phyloP scores from a whole-genome alignment of 352 stramenopile species.

The Globisporangium rhizosaccharum region DNA sequence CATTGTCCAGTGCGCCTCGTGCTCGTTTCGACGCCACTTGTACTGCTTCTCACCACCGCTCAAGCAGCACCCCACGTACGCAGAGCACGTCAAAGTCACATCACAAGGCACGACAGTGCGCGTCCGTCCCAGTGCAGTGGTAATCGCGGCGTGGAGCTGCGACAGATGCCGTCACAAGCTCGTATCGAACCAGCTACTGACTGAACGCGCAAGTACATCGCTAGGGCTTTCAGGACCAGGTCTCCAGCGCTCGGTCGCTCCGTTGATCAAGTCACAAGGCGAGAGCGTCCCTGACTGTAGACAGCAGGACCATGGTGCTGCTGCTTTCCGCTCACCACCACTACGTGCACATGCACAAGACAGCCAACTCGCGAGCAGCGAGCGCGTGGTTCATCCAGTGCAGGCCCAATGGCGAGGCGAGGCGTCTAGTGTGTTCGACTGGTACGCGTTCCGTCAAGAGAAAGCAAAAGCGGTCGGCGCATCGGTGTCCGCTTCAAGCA shows the following conservation, averaged over 20 bases:
- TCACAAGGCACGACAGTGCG: conserved; percentile 4
- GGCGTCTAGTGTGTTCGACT: conserved; percentile 15
- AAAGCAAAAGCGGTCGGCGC: neutral
- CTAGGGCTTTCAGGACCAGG: too few relatives aligned
- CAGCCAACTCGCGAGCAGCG: neutral
- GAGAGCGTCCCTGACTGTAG: neutral
- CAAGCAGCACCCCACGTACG: conserved; percentile 48
- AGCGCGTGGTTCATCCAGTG: neutral
- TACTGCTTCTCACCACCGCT: conserved; percentile 67
- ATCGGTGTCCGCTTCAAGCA: neutral
- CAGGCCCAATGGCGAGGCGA: conserved; percentile 5
- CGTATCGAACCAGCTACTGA: neutral
- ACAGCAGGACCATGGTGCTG: neutral
- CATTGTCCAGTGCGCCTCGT: conserved; percentile 40
- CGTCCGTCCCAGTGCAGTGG: neutral
- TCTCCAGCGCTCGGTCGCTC: too few relatives aligned
- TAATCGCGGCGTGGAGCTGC: conserved; percentile 25
- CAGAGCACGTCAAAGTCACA: conserved; percentile 11
- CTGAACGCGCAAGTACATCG: neutral
- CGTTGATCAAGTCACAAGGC: neutral
- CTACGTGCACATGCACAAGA: too few relatives aligned
- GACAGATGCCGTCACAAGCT: conserved; percentile 14
- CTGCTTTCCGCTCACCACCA: too few relatives aligned
- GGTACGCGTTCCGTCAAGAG: conserved; percentile 21
- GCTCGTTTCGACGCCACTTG: conserved; percentile 49